These are phyloP conservation scores for Carex scoparia DNA, from an alignment of 176 grass and related monocot species.

Conservation along the genomic window DNA sequence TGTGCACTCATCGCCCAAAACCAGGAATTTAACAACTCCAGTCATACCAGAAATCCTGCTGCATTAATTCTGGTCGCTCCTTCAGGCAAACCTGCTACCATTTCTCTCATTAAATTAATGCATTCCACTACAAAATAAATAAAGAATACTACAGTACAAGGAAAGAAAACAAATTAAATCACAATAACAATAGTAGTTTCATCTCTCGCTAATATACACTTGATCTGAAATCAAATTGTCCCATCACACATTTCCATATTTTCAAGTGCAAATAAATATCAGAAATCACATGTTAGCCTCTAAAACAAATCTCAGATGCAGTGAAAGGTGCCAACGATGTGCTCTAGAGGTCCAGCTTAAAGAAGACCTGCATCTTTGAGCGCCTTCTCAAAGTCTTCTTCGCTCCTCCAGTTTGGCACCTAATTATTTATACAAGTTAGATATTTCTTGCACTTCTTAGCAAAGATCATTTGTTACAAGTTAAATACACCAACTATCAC, in stretches of 20 bases:
- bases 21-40: constrained; percentile 5
- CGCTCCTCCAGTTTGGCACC: constrained; percentile 69
- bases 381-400: constrained; percentile 75
- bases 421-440: constrained; percentile 18
- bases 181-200: neutral
- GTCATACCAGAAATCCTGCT: neutral
- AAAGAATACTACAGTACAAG: neutral
- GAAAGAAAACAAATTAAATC: constrained; percentile 5
- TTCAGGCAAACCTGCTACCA: constrained; percentile 3
- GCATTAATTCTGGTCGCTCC: neutral
- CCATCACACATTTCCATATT: neutral
- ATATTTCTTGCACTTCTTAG: neutral
- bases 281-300: neutral
- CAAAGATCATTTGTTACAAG: neutral
- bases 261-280: neutral
- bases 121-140: constrained; percentile 19
- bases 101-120: constrained; percentile 10
- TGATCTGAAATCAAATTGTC: constrained; percentile 4
- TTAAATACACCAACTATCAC: neutral
- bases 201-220: neutral
- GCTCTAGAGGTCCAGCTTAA: constrained; percentile 9
- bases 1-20: neutral
- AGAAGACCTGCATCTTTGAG: constrained; percentile 88
- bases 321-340: neutral
- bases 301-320: neutral